Percentiles rank a stretch among this genome's conserved stretches.
These are phyloP conservation scores for Strobilomyces echinocephalus DNA, from an alignment of 768 basidiomycete genomes.

Conservation along the genomic window DNA sequence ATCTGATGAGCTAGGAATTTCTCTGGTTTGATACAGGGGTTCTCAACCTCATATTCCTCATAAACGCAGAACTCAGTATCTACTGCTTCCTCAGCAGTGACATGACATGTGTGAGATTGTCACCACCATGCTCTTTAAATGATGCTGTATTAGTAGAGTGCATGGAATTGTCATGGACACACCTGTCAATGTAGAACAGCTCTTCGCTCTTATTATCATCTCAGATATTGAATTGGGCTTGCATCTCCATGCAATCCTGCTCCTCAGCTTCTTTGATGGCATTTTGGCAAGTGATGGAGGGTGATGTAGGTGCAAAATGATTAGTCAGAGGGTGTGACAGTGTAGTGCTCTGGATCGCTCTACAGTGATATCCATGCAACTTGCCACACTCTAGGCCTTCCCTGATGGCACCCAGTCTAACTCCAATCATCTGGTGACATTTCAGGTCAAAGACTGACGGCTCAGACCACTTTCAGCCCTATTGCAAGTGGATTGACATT, in stretches of 20 bases:
- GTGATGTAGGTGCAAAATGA: no score
- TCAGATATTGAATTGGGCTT: conserved; percentile 78
- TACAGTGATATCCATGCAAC: no score
- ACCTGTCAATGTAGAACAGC: conserved; percentile 89
- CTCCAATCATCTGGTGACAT: no score
- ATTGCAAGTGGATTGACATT: no score
- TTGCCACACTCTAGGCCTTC: no score
- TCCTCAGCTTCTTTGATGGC: conserved; percentile 73
- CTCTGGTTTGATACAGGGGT: conserved; percentile 85
- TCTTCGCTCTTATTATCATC: conserved; percentile 94
- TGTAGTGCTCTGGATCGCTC: no score
- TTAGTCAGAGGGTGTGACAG: no score
- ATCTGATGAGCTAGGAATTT: conserved; percentile 90
- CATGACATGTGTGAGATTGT: conserved; percentile 61
- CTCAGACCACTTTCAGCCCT: no score
- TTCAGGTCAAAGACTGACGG: no score
- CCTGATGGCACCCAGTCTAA: no score
- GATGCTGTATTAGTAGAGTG: background rate
- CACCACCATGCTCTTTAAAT: conserved; percentile 77
- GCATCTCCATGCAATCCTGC: conserved; percentile 74
- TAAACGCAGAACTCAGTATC: conserved; percentile 78
- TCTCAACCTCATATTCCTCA: conserved; percentile 84
- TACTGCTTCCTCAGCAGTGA: conserved; percentile 74
- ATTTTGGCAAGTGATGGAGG: conserved; percentile 67
- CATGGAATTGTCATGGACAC: conserved; percentile 20